A percentile compares a stretch with the other conserved stretches of the same genome.
These are phyloP conservation scores for fission yeast (Schizosaccharomyces pombe) DNA, from an alignment of 805 yeast genomes.

Conservation along the genomic window DNA sequence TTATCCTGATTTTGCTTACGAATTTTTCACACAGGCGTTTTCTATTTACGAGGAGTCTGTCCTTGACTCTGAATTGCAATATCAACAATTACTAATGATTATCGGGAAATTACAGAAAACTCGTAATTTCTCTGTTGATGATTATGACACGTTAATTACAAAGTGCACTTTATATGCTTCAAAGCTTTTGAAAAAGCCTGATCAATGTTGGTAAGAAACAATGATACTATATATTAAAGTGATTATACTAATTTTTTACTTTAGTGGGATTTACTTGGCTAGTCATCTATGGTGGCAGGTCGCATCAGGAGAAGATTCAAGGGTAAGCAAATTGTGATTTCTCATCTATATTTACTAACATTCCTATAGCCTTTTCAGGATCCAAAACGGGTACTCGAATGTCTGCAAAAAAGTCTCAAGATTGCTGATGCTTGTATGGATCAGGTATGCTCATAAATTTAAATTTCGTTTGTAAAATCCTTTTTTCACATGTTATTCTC, in stretches of 20 bases:
- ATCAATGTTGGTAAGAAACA: slow-evolving; percentile 28
- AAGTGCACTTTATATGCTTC: slow-evolving; percentile 74
- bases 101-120: slow-evolving; percentile 30
- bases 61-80: slow-evolving; percentile 30
- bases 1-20: slow-evolving; percentile 49
- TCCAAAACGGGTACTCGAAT: slow-evolving; percentile 64
- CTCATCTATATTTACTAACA: neutral
- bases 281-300: slow-evolving; percentile 72
- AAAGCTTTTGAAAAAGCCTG: slow-evolving; percentile 69
- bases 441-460: too few relatives aligned
- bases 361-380: slow-evolving; percentile 18
- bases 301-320: neutral
- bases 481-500: too few relatives aligned
- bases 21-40: slow-evolving; percentile 71
- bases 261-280: slow-evolving; percentile 68
- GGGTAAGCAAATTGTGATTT: neutral
- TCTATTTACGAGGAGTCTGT: slow-evolving; percentile 52
- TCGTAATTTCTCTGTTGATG: slow-evolving; percentile 33
- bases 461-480: too few relatives aligned
- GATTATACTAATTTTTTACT: too few relatives aligned
- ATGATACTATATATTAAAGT: neutral
- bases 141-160: slow-evolving; percentile 61
- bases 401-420: slow-evolving; percentile 66
- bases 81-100: slow-evolving; percentile 27
- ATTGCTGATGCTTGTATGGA: slow-evolving; percentile 93